Conservation (phyloP, 257 asterid genomes). For the Scutellaria barbata region DNA sequence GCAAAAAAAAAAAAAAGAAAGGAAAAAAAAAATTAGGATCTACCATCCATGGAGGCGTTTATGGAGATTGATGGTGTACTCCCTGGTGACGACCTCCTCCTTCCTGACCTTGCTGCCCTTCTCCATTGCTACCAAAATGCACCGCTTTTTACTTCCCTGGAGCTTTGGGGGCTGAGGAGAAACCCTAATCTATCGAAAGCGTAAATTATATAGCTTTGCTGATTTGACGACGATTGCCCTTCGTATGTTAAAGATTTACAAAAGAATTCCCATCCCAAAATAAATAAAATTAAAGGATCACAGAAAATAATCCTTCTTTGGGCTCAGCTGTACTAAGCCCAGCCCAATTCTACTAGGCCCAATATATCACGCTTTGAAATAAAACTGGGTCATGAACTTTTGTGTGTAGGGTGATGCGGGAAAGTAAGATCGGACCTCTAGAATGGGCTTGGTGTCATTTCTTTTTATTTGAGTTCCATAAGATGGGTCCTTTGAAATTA, state of each 20-base stretch:
- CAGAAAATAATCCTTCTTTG: not conserved
- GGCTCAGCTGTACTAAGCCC: not conserved
- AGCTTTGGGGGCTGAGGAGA: constrained; percentile 27
- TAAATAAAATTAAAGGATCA: not conserved
- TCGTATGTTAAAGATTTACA: not conserved
- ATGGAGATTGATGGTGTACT: constrained; percentile 63
- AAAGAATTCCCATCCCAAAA: not conserved
- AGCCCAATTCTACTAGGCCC: not conserved
- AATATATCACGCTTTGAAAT: not conserved
- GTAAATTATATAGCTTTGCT: constrained; percentile 21
- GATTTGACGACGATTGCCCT: constrained; percentile 10
- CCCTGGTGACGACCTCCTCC: constrained; percentile 60
- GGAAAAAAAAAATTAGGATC: constrained; percentile 43
- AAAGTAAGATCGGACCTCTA: too few relatives aligned
- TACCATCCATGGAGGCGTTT: constrained; percentile 69
- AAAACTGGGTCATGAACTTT: too few relatives aligned
- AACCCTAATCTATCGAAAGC: constrained; percentile 36
- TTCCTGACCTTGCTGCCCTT: constrained; percentile 51
- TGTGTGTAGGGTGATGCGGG: too few relatives aligned
- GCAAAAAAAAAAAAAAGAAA: constrained; percentile 22
- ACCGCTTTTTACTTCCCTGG: constrained; percentile 31
- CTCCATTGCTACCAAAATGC: constrained; percentile 46
- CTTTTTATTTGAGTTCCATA: too few relatives aligned
- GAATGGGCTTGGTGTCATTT: too few relatives aligned
- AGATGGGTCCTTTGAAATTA: too few relatives aligned